These are phyloP conservation scores for Lasiodiplodia theobromae DNA, from an alignment of 2,329 filamentous ascomycete genomes.

Conservation along the genomic window DNA sequence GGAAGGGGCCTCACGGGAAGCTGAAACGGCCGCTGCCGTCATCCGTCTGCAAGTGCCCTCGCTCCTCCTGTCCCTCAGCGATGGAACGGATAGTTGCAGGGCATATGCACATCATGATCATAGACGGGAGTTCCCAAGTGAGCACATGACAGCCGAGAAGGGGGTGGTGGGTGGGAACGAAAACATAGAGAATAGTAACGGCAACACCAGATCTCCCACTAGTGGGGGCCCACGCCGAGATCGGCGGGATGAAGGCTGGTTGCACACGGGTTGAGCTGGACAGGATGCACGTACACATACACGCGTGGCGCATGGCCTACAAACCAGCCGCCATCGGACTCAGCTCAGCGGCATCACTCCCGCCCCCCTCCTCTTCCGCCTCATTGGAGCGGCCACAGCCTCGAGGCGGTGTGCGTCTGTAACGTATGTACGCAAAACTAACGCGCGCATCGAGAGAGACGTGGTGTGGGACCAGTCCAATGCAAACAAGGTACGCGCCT, in stretches of 20 bases:
- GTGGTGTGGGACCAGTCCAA: neutral
- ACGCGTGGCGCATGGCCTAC: neutral
- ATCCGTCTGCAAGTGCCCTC: slow-evolving; percentile 10
- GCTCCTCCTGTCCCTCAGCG: neutral
- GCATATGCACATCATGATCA: slow-evolving; percentile 12
- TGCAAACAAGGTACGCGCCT: slow-evolving; percentile 1
- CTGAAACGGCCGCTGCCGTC: slow-evolving; percentile 14
- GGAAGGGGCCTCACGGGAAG: neutral
- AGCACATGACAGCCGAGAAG: neutral
- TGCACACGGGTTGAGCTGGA: neutral
- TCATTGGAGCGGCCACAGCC: neutral
- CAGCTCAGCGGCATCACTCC: neutral
- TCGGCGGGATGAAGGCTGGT: slow-evolving; percentile 1
- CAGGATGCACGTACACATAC: neutral
- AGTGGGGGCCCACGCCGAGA: slow-evolving; percentile 8
- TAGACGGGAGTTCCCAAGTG: no score
- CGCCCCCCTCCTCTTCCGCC: neutral
- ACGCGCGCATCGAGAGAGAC: slow-evolving; percentile 9
- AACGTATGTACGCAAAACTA: slow-evolving; percentile 9
- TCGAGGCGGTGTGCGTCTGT: slow-evolving; percentile 11
- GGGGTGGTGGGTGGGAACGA: neutral
- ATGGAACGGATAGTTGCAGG: neutral
- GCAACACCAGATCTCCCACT: slow-evolving; percentile 26
- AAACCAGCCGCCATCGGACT: neutral
- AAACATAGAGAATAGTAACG: neutral